Percentiles rank a stretch among this genome's conserved stretches.
These are phyloP conservation scores for Eucalyptus tenuipes DNA, from an alignment of 345 rosid species.

Conservation along the genomic window DNA sequence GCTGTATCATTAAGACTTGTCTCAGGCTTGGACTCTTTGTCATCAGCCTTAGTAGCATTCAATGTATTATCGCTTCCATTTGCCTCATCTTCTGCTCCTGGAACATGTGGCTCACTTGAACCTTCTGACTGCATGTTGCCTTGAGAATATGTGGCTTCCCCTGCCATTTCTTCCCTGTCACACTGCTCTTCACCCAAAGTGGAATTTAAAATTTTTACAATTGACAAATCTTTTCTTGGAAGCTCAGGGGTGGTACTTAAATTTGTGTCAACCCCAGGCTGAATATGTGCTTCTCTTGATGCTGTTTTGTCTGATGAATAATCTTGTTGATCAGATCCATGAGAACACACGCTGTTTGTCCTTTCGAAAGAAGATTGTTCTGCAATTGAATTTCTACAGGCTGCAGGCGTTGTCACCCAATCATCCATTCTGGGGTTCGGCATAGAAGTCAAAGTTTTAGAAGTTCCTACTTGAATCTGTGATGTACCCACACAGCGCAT, in stretches of 20 bases:
- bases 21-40: not conserved
- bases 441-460: not conserved
- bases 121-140: not conserved
- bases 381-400: not conserved
- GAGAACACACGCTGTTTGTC: not conserved
- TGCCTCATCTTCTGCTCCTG: conserved; percentile 3
- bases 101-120: not conserved
- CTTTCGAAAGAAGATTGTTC: not conserved
- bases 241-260: not conserved
- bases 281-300: not conserved
- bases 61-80: conserved; percentile 10
- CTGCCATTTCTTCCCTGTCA: not conserved
- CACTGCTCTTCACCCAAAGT: conserved; percentile 5
- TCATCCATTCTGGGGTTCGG: not conserved
- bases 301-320: not conserved
- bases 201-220: not conserved
- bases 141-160: not conserved
- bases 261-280: not conserved
- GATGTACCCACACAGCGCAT: not conserved
- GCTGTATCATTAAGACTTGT: conserved; percentile 3
- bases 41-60: not conserved
- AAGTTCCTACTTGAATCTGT: not conserved
- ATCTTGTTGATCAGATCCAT: conserved; percentile 5
- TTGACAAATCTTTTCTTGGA: conserved; percentile 1
- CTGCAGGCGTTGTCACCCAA: not conserved